phyloP scores from a whole-genome alignment of 306 rosid genomes.

The Cyamopsis tetragonoloba region DNA sequence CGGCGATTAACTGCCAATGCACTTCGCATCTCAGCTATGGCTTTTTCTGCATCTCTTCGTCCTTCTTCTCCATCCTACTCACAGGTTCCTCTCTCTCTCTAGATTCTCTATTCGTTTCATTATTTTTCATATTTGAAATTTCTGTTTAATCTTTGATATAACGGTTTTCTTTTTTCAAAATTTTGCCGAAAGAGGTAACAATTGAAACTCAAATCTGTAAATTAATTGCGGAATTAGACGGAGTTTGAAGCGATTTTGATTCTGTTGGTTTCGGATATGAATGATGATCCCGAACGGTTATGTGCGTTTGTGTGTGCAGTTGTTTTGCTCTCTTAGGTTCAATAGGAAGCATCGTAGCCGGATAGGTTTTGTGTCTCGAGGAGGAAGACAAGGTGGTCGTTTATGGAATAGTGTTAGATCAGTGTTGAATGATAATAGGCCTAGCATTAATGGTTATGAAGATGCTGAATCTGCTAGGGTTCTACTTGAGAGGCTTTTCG shows the following conservation, averaged over 20 bases:
- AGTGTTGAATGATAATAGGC: conserved; percentile 40
- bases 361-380: conserved; percentile 21
- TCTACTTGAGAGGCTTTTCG: conserved; percentile 80
- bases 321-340: conserved; percentile 41
- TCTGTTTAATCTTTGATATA: not conserved
- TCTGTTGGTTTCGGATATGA: not conserved
- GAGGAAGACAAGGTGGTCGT: conserved; percentile 26
- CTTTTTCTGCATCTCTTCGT: conserved; percentile 51
- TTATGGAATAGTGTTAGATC: conserved; percentile 35
- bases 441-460: conserved; percentile 47
- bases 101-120: not conserved
- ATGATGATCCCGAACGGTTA: too few species aligned
- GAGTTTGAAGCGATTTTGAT: conserved; percentile 1
- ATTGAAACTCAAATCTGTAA: too few species aligned
- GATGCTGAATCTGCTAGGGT: conserved; percentile 68
- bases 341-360: conserved; percentile 27
- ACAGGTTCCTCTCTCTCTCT: conserved; percentile 24
- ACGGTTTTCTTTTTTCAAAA: not conserved
- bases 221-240: too few species aligned
- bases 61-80: conserved; percentile 40
- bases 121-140: not conserved
- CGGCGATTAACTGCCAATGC: conserved; percentile 30
- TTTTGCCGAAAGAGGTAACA: not conserved
- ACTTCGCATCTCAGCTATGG: conserved; percentile 42
- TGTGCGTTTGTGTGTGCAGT: conserved; percentile 42